Evolutionary conservation across 1,284 basidiomycete species (phyloP), one percentile per base, ranked within the genome.

Genomic region (Marasmius sp.): DNA sequence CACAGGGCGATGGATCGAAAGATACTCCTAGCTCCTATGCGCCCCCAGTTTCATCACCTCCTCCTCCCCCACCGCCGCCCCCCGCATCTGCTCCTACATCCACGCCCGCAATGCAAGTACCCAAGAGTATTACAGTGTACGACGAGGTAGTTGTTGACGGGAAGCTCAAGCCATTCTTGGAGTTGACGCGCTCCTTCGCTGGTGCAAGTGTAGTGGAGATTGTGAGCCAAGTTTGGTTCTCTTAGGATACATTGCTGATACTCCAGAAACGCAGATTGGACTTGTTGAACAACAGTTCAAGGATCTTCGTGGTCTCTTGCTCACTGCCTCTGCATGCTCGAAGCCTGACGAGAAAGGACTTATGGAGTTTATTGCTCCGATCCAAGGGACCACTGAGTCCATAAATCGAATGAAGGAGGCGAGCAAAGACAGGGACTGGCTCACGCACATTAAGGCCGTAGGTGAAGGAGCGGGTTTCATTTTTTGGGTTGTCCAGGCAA

Each of bases 401-500:
- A 87, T 97, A 66, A 83, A 85, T 36, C 88, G 89, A 58, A 80
- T 91, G 65, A 95, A 95, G 75, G 95, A 98, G 67, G 86, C 88
- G 60, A 90, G 93, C 66, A 88, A 87, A 70, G 93, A 95, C 61
- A 81, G 92, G 64, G 91, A 93, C 59, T 94, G 91, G 85, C 88
- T 86, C 66, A 88, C 87, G 56, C 94, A 97, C 71, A 79, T 98
- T 48, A 89, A 85, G 41, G 85, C 89, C 39, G 80, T 98, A 39
- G 86, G 89, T 12, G 96, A 97, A 71, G 94, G 93, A 12, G 89
- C 88, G 1, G 83, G 90, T 9, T 89, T 85, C n/a, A 86, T 94
- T 58, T 96, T 91, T n/a, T 99, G 97, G 97, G 88, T 99, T 51
- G 85, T 90, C 53, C 81, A 89, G 59, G 94, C 95, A 69, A 74